A percentile compares a stretch with the other conserved stretches of the same genome.
phyloP scores from a whole-genome alignment of 257 asterid genomes.

The Solanum dulcamara region DNA sequence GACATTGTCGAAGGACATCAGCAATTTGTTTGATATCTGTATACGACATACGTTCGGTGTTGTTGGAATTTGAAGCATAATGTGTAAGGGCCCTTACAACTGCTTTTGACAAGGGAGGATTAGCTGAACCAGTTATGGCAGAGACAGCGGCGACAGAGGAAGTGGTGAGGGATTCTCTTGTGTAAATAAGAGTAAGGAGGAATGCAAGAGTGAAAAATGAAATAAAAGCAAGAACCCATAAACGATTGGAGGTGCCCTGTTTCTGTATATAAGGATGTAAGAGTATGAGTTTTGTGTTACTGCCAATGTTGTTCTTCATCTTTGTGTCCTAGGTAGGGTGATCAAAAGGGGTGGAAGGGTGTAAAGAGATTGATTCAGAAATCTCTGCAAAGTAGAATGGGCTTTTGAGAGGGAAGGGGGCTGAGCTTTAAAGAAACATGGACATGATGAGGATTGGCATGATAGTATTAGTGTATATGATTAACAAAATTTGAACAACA shows the following conservation, averaged over 20 bases:
- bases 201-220: slow-evolving; percentile 65
- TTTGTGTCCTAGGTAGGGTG: background rate
- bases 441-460: background rate
- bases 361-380: background rate
- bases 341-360: too few relatives aligned
- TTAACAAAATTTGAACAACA: background rate
- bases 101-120: slow-evolving; percentile 11
- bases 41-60: slow-evolving; percentile 32
- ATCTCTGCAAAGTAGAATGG: background rate
- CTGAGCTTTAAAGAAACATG: background rate
- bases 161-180: slow-evolving; percentile 50
- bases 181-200: slow-evolving; percentile 64
- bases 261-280: slow-evolving; percentile 92
- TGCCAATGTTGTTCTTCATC: slow-evolving; percentile 71
- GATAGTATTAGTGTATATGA: background rate
- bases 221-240: slow-evolving; percentile 65
- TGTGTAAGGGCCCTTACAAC: slow-evolving; percentile 32
- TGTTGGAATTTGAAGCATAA: slow-evolving; percentile 42
- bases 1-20: slow-evolving; percentile 35
- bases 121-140: slow-evolving; percentile 2
- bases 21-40: slow-evolving; percentile 44
- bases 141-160: slow-evolving; percentile 16
- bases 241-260: slow-evolving; percentile 64
- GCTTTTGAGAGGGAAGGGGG: background rate
- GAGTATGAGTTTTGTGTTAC: slow-evolving; percentile 65